Evolutionary conservation across 2,329 filamentous ascomycete species (phyloP).

Genomic region (Fusarium sp.): DNA sequence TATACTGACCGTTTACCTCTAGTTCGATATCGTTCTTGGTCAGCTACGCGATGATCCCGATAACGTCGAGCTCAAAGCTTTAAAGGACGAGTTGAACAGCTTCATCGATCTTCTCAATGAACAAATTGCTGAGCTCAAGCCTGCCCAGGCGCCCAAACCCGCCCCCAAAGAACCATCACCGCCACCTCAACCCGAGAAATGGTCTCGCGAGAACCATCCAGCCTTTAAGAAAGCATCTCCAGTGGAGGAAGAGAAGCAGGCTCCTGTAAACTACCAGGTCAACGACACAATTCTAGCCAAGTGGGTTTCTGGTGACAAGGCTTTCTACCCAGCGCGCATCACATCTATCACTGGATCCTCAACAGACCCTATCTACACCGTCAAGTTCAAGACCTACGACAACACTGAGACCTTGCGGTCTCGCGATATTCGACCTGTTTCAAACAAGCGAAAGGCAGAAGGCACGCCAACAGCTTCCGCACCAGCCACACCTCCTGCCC

Average conservation of each 20-base stretch:
- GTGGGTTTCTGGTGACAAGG: slow-evolving; percentile 88
- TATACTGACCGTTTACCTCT: slow-evolving; percentile 30
- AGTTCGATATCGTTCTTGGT: slow-evolving; percentile 80
- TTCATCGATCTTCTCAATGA: slow-evolving; percentile 82
- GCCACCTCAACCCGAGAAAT: slow-evolving; percentile 72
- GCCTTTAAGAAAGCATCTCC: slow-evolving; percentile 68
- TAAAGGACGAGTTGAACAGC: slow-evolving; percentile 83
- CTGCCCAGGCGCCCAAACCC: slow-evolving; percentile 55
- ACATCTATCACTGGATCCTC: slow-evolving; percentile 92
- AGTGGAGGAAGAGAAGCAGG: slow-evolving; percentile 59
- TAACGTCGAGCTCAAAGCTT: slow-evolving; percentile 77
- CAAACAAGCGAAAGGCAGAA: slow-evolving; percentile 88
- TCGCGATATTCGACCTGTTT: slow-evolving; percentile 83
- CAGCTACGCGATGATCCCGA: slow-evolving; percentile 83
- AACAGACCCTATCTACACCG: slow-evolving; percentile 89
- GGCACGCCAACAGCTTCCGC: slow-evolving; percentile 63
- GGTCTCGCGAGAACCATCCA: slow-evolving; percentile 82
- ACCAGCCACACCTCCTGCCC: slow-evolving; percentile 49
- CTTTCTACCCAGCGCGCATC: slow-evolving; percentile 91
- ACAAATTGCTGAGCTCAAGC: slow-evolving; percentile 80
- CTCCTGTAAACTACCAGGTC: slow-evolving; percentile 73
- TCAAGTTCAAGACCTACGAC: slow-evolving; percentile 93
- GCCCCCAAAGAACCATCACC: slow-evolving; percentile 55
- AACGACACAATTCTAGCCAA: slow-evolving; percentile 92
- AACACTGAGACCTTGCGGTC: slow-evolving; percentile 82